Evolutionary conservation across 2,329 filamentous ascomycete species (phyloP).

Genomic region (Cadophora sp.): DNA sequence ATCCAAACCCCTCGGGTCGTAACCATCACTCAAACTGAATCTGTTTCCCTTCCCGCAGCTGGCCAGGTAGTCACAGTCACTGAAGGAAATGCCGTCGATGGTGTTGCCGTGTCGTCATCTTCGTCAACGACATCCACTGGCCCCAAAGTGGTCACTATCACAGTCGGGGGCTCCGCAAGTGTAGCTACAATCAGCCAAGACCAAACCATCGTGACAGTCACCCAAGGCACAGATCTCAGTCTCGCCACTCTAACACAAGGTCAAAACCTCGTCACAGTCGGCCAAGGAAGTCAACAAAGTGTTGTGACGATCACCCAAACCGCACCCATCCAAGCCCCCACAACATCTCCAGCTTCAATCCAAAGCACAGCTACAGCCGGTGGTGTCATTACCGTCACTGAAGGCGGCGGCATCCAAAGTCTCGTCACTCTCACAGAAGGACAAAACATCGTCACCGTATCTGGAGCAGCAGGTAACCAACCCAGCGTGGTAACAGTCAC

Average conservation of each 20-base stretch:
- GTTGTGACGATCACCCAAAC: slow-evolving; percentile 7
- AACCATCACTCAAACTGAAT: background rate
- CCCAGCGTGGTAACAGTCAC: slow-evolving; percentile 10
- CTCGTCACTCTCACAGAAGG: slow-evolving; percentile 8
- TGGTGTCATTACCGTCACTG: slow-evolving; percentile 1
- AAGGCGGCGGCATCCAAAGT: slow-evolving; percentile 6
- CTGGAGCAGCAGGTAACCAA: background rate
- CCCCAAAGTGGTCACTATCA: slow-evolving; percentile 2
- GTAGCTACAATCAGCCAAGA: slow-evolving; percentile 3
- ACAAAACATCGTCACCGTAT: background rate
- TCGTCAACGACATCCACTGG: background rate
- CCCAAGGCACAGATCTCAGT: slow-evolving; percentile 1
- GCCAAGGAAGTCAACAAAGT: background rate
- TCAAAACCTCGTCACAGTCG: slow-evolving; percentile 1
- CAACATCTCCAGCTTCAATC: background rate
- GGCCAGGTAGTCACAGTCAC: slow-evolving; percentile 14
- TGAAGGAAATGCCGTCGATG: background rate
- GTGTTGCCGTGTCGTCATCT: background rate
- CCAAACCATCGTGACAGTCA: slow-evolving; percentile 12
- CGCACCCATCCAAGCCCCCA: background rate
- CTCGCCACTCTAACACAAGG: slow-evolving; percentile 8
- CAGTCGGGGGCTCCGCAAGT: slow-evolving; percentile 6
- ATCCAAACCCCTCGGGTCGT: slow-evolving; percentile 2
- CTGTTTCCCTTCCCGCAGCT: background rate
- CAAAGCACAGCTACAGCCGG: background rate